Percentiles rank a stretch among this genome's conserved stretches.
These are phyloP conservation scores for Scutellaria baicalensis DNA, from an alignment of 257 asterid species.

Conservation along the genomic window DNA sequence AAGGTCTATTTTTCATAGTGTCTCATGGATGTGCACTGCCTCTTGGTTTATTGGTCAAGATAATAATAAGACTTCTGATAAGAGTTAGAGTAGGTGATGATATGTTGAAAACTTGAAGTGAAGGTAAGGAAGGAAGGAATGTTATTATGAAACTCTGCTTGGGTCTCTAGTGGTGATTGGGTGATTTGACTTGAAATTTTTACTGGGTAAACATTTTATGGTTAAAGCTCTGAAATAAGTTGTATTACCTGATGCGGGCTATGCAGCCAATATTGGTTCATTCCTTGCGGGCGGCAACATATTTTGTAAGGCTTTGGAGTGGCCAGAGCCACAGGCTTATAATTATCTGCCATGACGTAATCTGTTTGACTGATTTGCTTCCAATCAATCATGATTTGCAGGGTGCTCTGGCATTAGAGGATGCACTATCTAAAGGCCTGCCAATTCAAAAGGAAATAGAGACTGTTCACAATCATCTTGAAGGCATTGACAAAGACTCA, in stretches of 20 bases:
- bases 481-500: conserved; percentile 67
- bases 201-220: not conserved
- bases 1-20: not conserved
- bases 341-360: not conserved
- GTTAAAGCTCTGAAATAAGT: not conserved
- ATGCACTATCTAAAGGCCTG: conserved; percentile 78
- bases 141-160: not conserved
- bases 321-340: not conserved
- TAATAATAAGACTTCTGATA: not conserved
- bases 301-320: not conserved
- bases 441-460: conserved; percentile 83
- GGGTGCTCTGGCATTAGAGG: conserved; percentile 91
- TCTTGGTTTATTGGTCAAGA: not conserved
- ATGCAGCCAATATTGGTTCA: not conserved
- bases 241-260: not conserved
- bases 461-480: conserved; percentile 50
- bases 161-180: not conserved
- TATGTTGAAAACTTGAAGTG: conserved; percentile 3
- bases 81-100: not conserved
- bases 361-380: not conserved
- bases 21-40: not conserved
- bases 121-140: not conserved
- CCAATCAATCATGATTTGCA: conserved; percentile 21
- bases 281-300: not conserved
- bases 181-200: not conserved